Evolutionary conservation across 805 yeast genomes (phyloP), one percentile per base, ranked within the genome.

Genomic region (Saccharomycopsis malanga): DNA sequence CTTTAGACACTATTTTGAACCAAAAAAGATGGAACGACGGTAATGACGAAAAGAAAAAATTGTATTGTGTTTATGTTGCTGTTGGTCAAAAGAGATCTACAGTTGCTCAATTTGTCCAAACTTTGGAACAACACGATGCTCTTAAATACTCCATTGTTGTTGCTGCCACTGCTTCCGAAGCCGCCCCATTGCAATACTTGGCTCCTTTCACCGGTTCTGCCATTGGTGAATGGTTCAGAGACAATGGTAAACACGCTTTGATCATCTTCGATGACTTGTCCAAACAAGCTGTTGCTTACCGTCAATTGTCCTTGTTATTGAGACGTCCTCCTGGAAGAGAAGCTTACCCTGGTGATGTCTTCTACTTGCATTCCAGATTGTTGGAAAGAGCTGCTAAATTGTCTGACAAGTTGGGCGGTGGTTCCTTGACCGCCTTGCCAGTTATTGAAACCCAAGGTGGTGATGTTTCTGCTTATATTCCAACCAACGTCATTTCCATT

Each of bases 161-260:
- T 70, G 97, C 98, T 55, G 99, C 98, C 64, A 93, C 99, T 64
- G 99, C 99, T 61, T 93, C 98, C 56, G 98, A 93, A 80, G 98
- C 98, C 62, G 98, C 99, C 72, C 99, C 98, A 72, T 80, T 93
- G 73, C 99, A 93, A 81, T 93, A 88, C 80, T 76, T 93, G 70
- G 98, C 99, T 78, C 99, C 99, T 71, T 93, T 93, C 96, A 87
- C 98, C 62, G 99, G 89, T 61, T 84, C 95, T 71, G 95, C 99
- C 66, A 89, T 93, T 70, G 96, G 98, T 78, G 99, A 93, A 79
- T 93, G 98, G 98, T 93, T 93, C 94, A 87, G 98, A 82, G 99
- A 93, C 81, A 93, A 91, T 74, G 96, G 96, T 70, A 86, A 74
- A 72, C 98, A 93, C 74, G 94, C 98, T 63, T 77, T 91, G 76